Evolutionary conservation across 495 filamentous ascomycete genomes (phyloP).

Genomic region (Aspergillus panamensis): DNA sequence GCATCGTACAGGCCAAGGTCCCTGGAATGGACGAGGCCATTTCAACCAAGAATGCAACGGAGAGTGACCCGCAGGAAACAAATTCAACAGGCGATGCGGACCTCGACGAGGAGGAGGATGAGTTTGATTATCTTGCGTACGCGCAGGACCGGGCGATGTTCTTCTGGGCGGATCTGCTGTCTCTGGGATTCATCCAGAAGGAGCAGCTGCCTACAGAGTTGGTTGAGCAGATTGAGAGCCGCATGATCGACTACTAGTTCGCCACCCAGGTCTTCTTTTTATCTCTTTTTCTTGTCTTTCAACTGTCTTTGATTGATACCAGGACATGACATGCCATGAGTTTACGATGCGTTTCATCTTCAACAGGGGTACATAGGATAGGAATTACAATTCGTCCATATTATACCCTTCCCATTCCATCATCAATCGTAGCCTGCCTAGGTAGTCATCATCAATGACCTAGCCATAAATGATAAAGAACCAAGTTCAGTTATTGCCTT

Average conservation of each 20-base stretch:
- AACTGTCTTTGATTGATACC: constrained; percentile 11
- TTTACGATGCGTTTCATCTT: constrained; percentile 7
- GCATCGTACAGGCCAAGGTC: constrained; percentile 88
- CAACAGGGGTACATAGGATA: constrained; percentile 11
- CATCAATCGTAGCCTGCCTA: neutral
- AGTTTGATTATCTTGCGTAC: constrained; percentile 91
- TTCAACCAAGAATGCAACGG: constrained; percentile 14
- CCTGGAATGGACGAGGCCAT: constrained; percentile 53
- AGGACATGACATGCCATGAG: constrained; percentile 8
- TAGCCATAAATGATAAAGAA: neutral
- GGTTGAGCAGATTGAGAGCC: constrained; percentile 51
- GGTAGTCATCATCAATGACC: neutral
- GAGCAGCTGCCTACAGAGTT: constrained; percentile 70
- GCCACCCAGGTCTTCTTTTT: neutral
- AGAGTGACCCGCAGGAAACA: neutral
- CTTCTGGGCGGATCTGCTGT: constrained; percentile 86
- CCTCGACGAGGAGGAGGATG: constrained; percentile 54
- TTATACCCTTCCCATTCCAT: neutral
- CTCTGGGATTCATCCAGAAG: constrained; percentile 61
- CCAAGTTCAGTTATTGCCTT: constrained; percentile 26
- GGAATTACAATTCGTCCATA: neutral
- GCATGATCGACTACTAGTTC: constrained; percentile 53
- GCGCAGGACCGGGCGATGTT: constrained; percentile 86
- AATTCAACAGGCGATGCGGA: constrained; percentile 22
- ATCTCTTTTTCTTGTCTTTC: neutral